Base-by-base conservation (phyloP, 2,329 filamentous ascomycete genomes). In the Claviceps citrina region DNA sequence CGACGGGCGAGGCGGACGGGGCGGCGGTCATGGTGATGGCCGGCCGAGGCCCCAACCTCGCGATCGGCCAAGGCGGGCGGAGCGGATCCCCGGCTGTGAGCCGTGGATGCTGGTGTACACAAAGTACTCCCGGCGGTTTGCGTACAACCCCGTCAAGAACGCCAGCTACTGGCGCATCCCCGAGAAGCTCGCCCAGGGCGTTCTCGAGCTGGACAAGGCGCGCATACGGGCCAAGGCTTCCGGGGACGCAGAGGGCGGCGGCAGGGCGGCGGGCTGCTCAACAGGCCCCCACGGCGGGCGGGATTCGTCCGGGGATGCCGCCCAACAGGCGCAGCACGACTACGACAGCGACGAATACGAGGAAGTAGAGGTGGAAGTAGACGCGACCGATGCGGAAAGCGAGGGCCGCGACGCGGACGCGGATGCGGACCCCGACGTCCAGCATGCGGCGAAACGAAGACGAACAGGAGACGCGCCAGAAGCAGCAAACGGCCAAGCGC, bases 81-180 rank as follows among this genome's bases (percentile, higher is more conserved):
- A 82, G 41, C 55, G 70, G 5, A 91, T 98, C 34, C 86, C 86
- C 0, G 80, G 80, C 2, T 83, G 77, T 51, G 79, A 82, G 50
- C 83, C 86, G 13, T 98, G 91, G 91, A 62, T 93, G 0, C 66
- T 98, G 3, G 84, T 98, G n/a, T 84, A 81, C 55, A 98, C 91
- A 1, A 95, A 85, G 55, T 77, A 89, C 46, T 84, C 84, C 18
- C 71, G 91, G 42, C 74, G 87, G 39, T 98, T 98, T 54, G 86
- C 87, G 2, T 84, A 93, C 64, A 94, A 98, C 49, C 74, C 78
- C 0, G 71, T 73, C 40, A 94, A 89, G 48, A 83, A 89, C 28
- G 72, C 86, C 49, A 96, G 87, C 59, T 86, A 86, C 59, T 98
- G 93, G 91, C 85, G 85, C 52, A 91, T 95, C 51, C 91, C 91